Evolutionary conservation across 495 filamentous ascomycete species (phyloP), one percentile per base, ranked within the genome.

Genomic region (Choiromyces venosus): DNA sequence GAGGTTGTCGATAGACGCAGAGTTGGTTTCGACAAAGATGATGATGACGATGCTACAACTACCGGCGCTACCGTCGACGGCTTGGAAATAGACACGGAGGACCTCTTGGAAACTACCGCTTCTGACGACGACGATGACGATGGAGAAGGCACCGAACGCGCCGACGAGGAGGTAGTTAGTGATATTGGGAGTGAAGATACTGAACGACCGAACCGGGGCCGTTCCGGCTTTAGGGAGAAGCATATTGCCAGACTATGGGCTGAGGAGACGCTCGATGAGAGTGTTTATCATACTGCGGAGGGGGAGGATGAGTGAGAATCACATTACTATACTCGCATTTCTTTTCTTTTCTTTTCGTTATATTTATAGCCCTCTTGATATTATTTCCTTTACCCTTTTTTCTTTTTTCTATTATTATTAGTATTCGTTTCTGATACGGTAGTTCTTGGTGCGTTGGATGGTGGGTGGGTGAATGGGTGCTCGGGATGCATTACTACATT

Each of bases 261-360:
- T 12, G 74, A 79, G 37, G 79, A 78, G 69, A 76, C 69, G 39
- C 65, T 73, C 18, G 79, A 79, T 69, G 75, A 77, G 56, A 77
- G 75, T 40, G 75, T 21, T 66, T 77, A 77, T 77, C 77, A 77
- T 77, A 77, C 75, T 14, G 75, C 75, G n/a, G 75, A 77, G 66
- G 74, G 74, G 5, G 75, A 77, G 69, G 74, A 77, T 56, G 71
- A 69, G 25, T 61, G 52, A 61, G 52, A n/a, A n/a, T n/a, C n/a
- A 16, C 19, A 29, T 61, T 61, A 1, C 0, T 14, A 25, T 61
- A 1, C 0, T 14, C 52, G 12, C 25, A 33, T 33, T 61, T 6
- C 52, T 33, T 61, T n/a, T n/a, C n/a, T n/a, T n/a, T n/a, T n/a
- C n/a, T n/a, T n/a, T n/a, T 61, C 52, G 25, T 61, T 61, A 16